phyloP scores from a whole-genome alignment of 2,329 filamentous ascomycete species.

The Aspergillus sp. region DNA sequence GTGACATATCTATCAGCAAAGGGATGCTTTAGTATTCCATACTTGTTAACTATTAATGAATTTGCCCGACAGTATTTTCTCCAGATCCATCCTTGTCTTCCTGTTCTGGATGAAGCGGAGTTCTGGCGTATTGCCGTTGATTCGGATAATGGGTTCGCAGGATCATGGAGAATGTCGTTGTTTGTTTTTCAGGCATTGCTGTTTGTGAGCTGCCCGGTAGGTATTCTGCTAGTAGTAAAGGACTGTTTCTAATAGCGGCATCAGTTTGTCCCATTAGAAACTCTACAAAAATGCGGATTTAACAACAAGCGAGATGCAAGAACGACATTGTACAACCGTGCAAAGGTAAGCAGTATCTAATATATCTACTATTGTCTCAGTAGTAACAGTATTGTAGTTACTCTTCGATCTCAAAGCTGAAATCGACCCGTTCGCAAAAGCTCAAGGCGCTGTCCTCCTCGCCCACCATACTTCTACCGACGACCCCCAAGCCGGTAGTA shows the following conservation, averaged over 20 bases:
- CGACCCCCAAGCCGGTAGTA: constrained; percentile 22
- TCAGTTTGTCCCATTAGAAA: constrained; percentile 45
- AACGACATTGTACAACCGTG: constrained; percentile 41
- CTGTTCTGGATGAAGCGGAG: constrained; percentile 36
- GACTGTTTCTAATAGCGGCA: no score
- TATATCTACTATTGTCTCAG: no score
- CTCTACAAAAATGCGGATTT: constrained; percentile 38
- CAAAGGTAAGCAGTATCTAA: no score
- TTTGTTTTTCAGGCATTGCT: constrained; percentile 28
- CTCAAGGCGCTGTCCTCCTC: constrained; percentile 27
- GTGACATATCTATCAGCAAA: constrained; percentile 45
- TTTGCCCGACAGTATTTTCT: constrained; percentile 40
- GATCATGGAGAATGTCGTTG: constrained; percentile 17
- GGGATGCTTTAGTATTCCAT: constrained; percentile 44
- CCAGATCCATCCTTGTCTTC: constrained; percentile 24
- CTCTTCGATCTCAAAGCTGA: constrained; percentile 27
- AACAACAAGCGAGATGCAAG: constrained; percentile 40
- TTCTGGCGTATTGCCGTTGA: constrained; percentile 34
- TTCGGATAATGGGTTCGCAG: constrained; percentile 3
- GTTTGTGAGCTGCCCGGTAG: constrained; percentile 29
- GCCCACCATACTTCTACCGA: constrained; percentile 36
- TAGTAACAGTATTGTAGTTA: no score
- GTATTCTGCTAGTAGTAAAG: constrained; percentile 6
- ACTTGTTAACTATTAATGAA: constrained; percentile 38
- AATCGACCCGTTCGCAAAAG: constrained; percentile 15